Evolutionary conservation across 495 filamentous ascomycete species (phyloP).

Genomic region (Hypoxylon lienhwacheense): DNA sequence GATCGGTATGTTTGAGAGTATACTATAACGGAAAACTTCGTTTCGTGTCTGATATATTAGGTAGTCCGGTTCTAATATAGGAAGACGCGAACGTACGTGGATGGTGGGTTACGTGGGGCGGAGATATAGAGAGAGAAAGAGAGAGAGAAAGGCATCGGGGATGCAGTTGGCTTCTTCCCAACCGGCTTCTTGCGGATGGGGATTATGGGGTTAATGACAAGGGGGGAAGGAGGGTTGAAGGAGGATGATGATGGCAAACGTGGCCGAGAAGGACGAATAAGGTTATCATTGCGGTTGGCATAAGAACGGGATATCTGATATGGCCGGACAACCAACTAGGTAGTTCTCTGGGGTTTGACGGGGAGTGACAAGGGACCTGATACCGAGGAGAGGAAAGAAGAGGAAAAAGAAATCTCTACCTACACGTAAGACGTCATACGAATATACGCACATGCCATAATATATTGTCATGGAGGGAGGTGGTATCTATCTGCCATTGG

Average conservation of each 20-base stretch:
- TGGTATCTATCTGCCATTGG: constrained; percentile 20
- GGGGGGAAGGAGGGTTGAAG: constrained; percentile 2
- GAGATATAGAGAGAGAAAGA: constrained; percentile 9
- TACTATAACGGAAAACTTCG: constrained; percentile 3
- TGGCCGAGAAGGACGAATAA: constrained; percentile 34
- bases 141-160: constrained; percentile 19
- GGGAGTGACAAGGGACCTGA: constrained; percentile 13
- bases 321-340: constrained; percentile 12
- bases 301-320: constrained; percentile 18
- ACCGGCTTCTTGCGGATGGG: constrained; percentile 29
- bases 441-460: constrained; percentile 5
- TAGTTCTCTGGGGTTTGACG: constrained; percentile 18
- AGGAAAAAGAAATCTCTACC: not conserved
- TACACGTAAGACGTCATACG: constrained; percentile 27
- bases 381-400: not conserved
- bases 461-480: constrained; percentile 8
- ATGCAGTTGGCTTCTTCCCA: constrained; percentile 17
- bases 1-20: constrained; percentile 14
- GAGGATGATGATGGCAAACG: too few relatives aligned
- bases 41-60: constrained; percentile 8
- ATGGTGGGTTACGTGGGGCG: constrained; percentile 9
- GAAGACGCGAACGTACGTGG: constrained; percentile 1
- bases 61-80: not conserved
- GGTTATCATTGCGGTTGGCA: constrained; percentile 25
- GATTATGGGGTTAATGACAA: too few relatives aligned